phyloP scores from a whole-genome alignment of 768 basidiomycete species.

The Tricholoma saponaceum region DNA sequence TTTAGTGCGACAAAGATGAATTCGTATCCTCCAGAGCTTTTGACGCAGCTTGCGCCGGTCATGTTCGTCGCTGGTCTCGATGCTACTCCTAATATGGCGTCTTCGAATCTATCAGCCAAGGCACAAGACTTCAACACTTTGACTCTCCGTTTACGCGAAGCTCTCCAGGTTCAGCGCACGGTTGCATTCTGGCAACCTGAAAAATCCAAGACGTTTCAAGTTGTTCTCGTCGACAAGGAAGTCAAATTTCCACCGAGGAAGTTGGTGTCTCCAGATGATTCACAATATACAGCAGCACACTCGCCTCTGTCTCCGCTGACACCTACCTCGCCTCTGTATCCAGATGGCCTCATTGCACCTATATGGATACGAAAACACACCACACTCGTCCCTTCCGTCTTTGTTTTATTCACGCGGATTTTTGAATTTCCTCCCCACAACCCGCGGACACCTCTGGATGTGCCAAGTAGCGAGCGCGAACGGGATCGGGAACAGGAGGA shows the following conservation, averaged over 20 bases:
- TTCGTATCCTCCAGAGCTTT: conserved; percentile 86
- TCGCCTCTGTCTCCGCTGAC: conserved; percentile 94
- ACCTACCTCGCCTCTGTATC: conserved; percentile 83
- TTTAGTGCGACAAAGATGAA: conserved; percentile 53
- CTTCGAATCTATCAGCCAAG: conserved; percentile 25
- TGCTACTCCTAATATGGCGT: conserved; percentile 17
- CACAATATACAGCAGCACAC: conserved; percentile 55
- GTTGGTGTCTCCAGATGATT: conserved; percentile 54
- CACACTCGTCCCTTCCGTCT: conserved; percentile 86
- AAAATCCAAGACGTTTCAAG: conserved; percentile 71
- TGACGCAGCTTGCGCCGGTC: conserved; percentile 85
- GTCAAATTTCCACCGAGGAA: conserved; percentile 89
- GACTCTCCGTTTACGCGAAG: conserved; percentile 58
- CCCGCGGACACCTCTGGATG: conserved; percentile 50
- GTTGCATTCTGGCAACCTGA: conserved; percentile 71
- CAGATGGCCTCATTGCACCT: conserved; percentile 94
- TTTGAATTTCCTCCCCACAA: conserved; percentile 57
- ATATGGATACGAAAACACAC: conserved; percentile 98
- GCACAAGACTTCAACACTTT: conserved; percentile 63
- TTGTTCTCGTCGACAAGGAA: conserved; percentile 79
- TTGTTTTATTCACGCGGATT: conserved; percentile 85
- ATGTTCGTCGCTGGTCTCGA: conserved; percentile 94
- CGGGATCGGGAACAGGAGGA: conserved; percentile 65
- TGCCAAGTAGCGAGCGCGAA: conserved; percentile 49
- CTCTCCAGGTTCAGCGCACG: conserved; percentile 59